Evolutionary conservation across 345 rosid species (phyloP).

Genomic region (Psidium friedrichsthalianum): DNA sequence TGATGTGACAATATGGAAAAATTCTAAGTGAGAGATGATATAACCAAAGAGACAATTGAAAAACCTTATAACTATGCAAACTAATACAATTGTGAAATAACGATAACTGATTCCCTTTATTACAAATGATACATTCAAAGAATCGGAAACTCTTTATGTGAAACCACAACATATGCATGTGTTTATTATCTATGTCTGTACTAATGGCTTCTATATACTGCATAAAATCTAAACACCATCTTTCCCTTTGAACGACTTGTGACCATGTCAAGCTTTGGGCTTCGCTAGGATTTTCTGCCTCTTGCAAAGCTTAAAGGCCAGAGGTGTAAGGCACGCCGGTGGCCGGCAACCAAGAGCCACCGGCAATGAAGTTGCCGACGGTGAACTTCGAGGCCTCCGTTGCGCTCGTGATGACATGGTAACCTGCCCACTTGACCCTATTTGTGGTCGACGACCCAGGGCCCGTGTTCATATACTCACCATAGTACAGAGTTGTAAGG

Average conservation of each 20-base stretch:
- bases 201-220: background rate
- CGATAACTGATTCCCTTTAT: background rate
- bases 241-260: background rate
- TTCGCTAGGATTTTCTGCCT: background rate
- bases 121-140: background rate
- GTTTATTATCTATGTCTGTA: background rate
- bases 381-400: conserved; percentile 32
- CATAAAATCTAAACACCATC: background rate
- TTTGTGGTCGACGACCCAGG: conserved; percentile 25
- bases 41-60: background rate
- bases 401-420: conserved; percentile 25
- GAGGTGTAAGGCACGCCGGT: conserved; percentile 34
- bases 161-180: background rate
- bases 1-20: background rate
- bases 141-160: background rate
- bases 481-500: conserved; percentile 34
- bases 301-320: conserved; percentile 19
- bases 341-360: conserved; percentile 35
- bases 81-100: background rate
- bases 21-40: background rate
- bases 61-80: background rate
- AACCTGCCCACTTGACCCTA: conserved; percentile 45
- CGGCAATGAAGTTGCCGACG: conserved; percentile 31
- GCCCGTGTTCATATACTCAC: conserved; percentile 36
- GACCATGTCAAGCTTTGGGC: background rate